Conservation (phyloP, 1,284 basidiomycete species). For the Boletus albobrunnescens region DNA sequence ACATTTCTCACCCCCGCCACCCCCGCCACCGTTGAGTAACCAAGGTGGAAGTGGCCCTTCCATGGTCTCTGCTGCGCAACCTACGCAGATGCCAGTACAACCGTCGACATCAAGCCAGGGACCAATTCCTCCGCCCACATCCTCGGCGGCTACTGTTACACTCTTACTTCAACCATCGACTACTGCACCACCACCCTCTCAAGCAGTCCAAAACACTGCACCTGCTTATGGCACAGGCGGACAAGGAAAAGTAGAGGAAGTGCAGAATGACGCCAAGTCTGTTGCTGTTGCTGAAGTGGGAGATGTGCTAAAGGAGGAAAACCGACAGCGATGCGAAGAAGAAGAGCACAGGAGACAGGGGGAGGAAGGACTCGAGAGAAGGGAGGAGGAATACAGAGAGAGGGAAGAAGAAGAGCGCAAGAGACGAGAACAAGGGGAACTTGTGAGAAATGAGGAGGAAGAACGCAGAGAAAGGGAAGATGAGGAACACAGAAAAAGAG, state of each 20-base stretch:
- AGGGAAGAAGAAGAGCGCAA: too few relatives aligned
- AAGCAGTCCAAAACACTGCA: neutral
- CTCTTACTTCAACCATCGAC: too few relatives aligned
- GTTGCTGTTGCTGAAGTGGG: neutral
- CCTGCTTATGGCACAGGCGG: neutral
- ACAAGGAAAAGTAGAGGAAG: conserved; percentile 4
- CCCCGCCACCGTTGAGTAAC: conserved; percentile 5
- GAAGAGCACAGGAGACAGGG: conserved; percentile 12
- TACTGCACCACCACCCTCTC: neutral
- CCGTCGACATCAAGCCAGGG: conserved; percentile 3
- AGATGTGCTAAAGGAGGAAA: neutral
- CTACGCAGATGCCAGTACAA: conserved; percentile 1
- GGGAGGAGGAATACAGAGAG: conserved; percentile 14
- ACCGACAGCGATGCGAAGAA: too few relatives aligned
- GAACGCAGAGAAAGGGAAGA: neutral
- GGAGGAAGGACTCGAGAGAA: conserved; percentile 10
- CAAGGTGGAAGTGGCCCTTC: conserved; percentile 4
- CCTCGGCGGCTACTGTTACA: too few relatives aligned
- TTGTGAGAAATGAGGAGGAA: too few relatives aligned
- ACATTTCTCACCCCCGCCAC: conserved; percentile 19
- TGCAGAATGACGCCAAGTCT: neutral
- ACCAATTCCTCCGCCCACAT: neutral
- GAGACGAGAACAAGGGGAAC: conserved; percentile 11
- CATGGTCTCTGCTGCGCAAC: conserved; percentile 3
- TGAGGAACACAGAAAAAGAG: conserved; percentile 23